These are phyloP conservation scores for Candolleomyces aberdarensis DNA, from an alignment of 768 basidiomycete genomes.

Conservation along the genomic window DNA sequence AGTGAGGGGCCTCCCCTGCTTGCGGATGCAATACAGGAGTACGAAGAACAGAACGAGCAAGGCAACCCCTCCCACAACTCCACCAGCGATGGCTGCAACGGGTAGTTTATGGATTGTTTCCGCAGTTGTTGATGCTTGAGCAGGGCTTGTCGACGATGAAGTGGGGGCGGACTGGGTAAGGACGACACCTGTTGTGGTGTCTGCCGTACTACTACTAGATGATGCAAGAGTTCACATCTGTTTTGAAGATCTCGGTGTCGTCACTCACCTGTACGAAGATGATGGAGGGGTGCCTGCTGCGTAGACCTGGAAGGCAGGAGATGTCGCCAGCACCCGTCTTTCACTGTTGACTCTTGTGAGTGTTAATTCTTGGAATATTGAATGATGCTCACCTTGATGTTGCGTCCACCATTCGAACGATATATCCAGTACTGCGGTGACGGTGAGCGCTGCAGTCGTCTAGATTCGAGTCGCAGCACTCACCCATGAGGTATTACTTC, in stretches of 20 bases:
- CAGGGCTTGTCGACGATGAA: neutral
- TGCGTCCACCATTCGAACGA: neutral
- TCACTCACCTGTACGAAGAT: neutral
- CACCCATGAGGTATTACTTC: neutral
- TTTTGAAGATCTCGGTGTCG: too few relatives aligned
- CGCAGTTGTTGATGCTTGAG: neutral
- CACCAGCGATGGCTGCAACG: conserved; percentile 4
- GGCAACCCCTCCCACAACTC: conserved; percentile 1
- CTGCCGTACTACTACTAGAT: neutral
- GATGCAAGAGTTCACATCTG: neutral
- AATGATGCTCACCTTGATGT: neutral
- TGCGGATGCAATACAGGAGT: neutral
- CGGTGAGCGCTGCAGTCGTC: neutral
- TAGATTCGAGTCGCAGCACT: neutral
- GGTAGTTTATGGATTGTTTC: neutral
- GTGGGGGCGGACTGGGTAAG: neutral
- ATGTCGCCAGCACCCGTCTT: neutral
- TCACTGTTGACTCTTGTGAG: neutral
- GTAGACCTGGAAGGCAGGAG: neutral
- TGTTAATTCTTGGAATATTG: neutral
- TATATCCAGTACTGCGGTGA: neutral
- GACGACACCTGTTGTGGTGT: neutral
- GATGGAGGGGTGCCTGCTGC: neutral
- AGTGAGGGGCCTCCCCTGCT: neutral
- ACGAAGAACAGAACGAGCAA: neutral